Evolutionary conservation across 306 rosid species (phyloP).

Genomic region (Citrullus mucosospermus): DNA sequence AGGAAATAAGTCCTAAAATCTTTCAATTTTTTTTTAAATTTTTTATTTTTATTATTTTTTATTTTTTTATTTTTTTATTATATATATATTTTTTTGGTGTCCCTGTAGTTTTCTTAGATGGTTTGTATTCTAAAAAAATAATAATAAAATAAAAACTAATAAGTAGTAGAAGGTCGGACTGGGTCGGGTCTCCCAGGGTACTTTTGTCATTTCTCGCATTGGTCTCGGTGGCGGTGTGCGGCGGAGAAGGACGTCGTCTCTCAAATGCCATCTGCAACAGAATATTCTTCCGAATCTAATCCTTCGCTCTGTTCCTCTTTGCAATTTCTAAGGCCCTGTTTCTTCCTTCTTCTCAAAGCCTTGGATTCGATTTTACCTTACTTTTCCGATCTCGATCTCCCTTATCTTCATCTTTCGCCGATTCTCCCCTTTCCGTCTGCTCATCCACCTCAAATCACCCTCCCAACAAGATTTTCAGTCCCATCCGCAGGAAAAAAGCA

Average conservation of each 20-base stretch:
- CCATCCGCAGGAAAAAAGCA: not conserved
- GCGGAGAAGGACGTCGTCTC: not conserved
- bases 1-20: too few species aligned
- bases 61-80: too few species aligned
- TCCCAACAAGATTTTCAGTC: not conserved
- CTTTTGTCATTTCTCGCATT: not conserved
- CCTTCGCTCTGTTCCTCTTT: not conserved
- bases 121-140: too few species aligned
- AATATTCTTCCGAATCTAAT: constrained; percentile 5
- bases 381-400: not conserved
- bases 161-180: not conserved
- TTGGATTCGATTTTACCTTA: not conserved
- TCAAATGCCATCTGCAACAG: not conserved
- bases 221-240: not conserved
- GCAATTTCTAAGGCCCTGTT: not conserved
- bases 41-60: too few species aligned
- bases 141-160: too few species aligned
- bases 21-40: too few species aligned
- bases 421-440: not conserved
- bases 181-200: not conserved
- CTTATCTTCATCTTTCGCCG: not conserved
- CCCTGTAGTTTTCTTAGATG: too few species aligned
- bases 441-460: not conserved
- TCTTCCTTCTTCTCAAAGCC: not conserved
- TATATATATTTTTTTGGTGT: too few species aligned